A percentile compares a stretch with the other conserved stretches of the same genome.
These are phyloP conservation scores for Panicum virgatum DNA, from an alignment of 202 grass and related monocot species.

Conservation along the genomic window DNA sequence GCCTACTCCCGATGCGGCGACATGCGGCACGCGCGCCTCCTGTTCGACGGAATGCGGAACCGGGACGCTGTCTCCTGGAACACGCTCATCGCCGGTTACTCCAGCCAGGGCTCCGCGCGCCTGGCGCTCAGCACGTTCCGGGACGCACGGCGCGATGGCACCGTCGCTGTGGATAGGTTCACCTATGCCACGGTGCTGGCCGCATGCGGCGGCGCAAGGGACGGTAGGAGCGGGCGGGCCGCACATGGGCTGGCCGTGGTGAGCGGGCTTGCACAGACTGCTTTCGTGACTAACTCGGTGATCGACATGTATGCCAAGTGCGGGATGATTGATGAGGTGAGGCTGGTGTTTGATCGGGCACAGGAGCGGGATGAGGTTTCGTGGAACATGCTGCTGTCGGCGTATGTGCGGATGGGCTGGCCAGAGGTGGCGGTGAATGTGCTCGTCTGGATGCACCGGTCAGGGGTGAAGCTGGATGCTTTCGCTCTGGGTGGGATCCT, in stretches of 20 bases:
- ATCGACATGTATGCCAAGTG: constrained; percentile 82
- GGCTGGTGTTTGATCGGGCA: constrained; percentile 77
- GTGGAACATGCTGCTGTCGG: constrained; percentile 65
- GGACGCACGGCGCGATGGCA: constrained; percentile 9
- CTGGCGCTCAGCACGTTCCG: constrained; percentile 48
- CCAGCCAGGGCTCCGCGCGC: constrained; percentile 2
- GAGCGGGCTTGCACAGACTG: constrained; percentile 43
- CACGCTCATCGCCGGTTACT: constrained; percentile 53
- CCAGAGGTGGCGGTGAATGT: constrained; percentile 64
- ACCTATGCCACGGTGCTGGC: constrained; percentile 47
- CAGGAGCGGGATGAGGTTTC: constrained; percentile 68
- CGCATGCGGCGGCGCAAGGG: constrained; percentile 24
- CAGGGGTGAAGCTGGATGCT: constrained; percentile 56
- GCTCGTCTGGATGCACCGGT: constrained; percentile 87
- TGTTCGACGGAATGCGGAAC: constrained; percentile 64
- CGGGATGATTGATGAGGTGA: constrained; percentile 67
- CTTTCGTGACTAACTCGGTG: constrained; percentile 66
- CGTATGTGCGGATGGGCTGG: constrained; percentile 62
- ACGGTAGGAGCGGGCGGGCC: constrained; percentile 42
- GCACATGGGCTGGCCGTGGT: constrained; percentile 62
- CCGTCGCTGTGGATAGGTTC: constrained; percentile 40
- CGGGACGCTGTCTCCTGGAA: constrained; percentile 62
- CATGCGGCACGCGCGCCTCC: constrained; percentile 37
- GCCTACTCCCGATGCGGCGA: constrained; percentile 47
- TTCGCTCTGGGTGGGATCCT: constrained; percentile 63